Conservation (phyloP, 208 protist species). For the Leptomonas pyrrhocoris region DNA sequence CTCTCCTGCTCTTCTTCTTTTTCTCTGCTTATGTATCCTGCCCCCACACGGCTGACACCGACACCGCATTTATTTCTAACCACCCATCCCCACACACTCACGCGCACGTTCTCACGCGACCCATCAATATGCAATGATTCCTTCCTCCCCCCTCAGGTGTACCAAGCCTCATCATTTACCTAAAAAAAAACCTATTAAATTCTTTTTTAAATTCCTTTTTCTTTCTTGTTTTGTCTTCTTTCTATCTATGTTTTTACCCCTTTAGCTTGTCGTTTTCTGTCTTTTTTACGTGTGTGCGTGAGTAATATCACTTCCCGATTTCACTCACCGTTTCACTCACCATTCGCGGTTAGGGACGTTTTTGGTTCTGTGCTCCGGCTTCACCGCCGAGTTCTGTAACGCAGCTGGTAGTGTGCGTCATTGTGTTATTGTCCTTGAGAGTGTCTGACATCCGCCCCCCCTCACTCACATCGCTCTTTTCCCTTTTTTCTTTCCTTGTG, state of each 20-base stretch:
- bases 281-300: not conserved
- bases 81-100: too few species aligned
- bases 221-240: not conserved
- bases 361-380: not conserved
- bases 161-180: constrained; percentile 15
- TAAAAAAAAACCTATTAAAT: constrained; percentile 18
- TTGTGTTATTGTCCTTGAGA: not conserved
- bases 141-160: constrained; percentile 1
- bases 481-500: not conserved
- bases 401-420: not conserved
- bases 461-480: not conserved
- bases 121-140: constrained; percentile 12
- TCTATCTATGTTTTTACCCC: constrained; percentile 14
- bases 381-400: not conserved
- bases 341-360: not conserved
- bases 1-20: too few species aligned
- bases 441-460: too few species aligned
- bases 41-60: too few species aligned
- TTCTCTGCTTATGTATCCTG: too few species aligned
- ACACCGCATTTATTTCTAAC: too few species aligned
- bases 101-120: too few species aligned
- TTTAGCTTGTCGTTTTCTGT: constrained; percentile 12
- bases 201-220: not conserved
- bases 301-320: not conserved
- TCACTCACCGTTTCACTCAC: not conserved